phyloP scores from a whole-genome alignment of 495 filamentous ascomycete genomes.

The Hypoxylon perforatum region DNA sequence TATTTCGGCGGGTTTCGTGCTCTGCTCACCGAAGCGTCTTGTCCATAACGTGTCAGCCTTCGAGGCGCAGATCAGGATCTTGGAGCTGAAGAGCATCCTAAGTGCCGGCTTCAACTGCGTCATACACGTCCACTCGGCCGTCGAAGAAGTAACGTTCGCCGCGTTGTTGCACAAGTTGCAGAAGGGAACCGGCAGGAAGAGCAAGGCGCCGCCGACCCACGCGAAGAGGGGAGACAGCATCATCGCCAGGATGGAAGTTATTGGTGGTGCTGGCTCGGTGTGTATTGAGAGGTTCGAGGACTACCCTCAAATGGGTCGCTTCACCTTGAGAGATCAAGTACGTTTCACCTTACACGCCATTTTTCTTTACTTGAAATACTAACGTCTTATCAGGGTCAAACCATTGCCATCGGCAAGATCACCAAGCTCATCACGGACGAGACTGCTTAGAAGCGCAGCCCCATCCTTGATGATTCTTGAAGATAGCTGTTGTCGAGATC shows the following conservation, averaged over 20 bases:
- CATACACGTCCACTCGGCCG: conserved; percentile 90
- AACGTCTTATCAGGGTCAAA: conserved; percentile 73
- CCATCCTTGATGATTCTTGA: conserved; percentile 9
- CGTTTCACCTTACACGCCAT: conserved; percentile 26
- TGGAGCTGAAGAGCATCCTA: conserved; percentile 96
- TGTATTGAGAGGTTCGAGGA: conserved; percentile 95
- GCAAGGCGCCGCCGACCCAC: conserved; percentile 90
- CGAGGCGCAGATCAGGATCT: conserved; percentile 93
- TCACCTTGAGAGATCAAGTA: conserved; percentile 95
- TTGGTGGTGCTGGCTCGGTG: conserved; percentile 82
- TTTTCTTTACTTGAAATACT: conserved; percentile 25
- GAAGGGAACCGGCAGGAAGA: conserved; percentile 94
- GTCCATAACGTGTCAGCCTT: conserved; percentile 91
- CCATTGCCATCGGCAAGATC: conserved; percentile 96
- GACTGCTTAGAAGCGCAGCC: conserved; percentile 24
- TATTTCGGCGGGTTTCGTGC: conserved; percentile 92
- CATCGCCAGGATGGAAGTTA: conserved; percentile 90
- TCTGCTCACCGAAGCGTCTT: conserved; percentile 89
- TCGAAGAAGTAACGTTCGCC: conserved; percentile 93
- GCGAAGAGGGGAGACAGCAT: conserved; percentile 92
- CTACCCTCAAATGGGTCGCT: conserved; percentile 92
- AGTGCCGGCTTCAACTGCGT: conserved; percentile 86
- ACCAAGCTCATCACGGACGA: conserved; percentile 74
- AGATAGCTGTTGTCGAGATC: not conserved
- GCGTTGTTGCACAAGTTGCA: conserved; percentile 92